phyloP scores from a whole-genome alignment of 495 filamentous ascomycete species.

The Umbilicaria muhlenbergii region DNA sequence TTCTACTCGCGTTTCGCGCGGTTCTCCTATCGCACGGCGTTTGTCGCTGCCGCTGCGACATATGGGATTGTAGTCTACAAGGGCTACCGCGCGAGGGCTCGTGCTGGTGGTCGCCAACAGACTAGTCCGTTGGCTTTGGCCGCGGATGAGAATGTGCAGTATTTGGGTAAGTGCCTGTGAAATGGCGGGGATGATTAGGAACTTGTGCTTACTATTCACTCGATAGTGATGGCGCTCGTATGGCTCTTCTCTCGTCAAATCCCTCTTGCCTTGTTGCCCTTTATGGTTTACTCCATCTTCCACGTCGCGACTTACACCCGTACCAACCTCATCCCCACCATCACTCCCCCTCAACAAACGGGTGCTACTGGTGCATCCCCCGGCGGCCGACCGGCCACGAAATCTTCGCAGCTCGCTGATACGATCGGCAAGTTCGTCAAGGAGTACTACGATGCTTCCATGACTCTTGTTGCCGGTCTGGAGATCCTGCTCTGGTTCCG shows the following conservation, averaged over 20 bases:
- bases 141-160: slow-evolving; percentile 93
- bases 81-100: slow-evolving; percentile 69
- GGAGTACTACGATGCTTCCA: slow-evolving; percentile 85
- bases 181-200: neutral
- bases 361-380: slow-evolving; percentile 35
- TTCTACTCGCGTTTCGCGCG: slow-evolving; percentile 55
- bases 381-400: slow-evolving; percentile 39
- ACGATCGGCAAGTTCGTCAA: slow-evolving; percentile 87
- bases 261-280: slow-evolving; percentile 78
- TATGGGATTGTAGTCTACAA: slow-evolving; percentile 99
- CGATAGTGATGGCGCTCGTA: slow-evolving; percentile 75
- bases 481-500: slow-evolving; percentile 75
- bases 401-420: slow-evolving; percentile 55
- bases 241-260: slow-evolving; percentile 91
- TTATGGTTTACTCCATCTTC: slow-evolving; percentile 95
- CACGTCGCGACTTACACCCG: slow-evolving; percentile 71
- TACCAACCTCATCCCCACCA: slow-evolving; percentile 36
- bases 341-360: slow-evolving; percentile 24
- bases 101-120: slow-evolving; percentile 43
- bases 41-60: slow-evolving; percentile 72
- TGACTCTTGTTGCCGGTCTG: slow-evolving; percentile 63
- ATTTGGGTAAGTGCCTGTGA: slow-evolving; percentile 54
- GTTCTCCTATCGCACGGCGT: slow-evolving; percentile 77
- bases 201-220: slow-evolving; percentile 3
- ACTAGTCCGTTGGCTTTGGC: slow-evolving; percentile 44